Percentiles rank a stretch among this genome's conserved stretches.
Evolutionary conservation across 192 early-diverging fungal genomes (phyloP).

Genomic region (Lobulomyces angularis): DNA sequence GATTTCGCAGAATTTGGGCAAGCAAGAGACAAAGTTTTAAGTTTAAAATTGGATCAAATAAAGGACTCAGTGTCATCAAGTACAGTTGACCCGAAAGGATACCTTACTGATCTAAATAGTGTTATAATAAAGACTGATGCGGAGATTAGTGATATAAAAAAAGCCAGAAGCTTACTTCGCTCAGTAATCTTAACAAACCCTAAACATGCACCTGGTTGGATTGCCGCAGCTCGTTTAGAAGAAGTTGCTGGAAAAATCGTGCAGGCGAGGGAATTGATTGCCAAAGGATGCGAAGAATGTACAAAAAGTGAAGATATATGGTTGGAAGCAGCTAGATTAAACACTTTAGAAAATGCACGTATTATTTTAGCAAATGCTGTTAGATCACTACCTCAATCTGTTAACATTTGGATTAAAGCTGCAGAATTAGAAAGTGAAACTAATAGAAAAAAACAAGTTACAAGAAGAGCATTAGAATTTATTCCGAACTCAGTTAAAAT

Average conservation of each 20-base stretch:
- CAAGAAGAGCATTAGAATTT: conserved; percentile 83
- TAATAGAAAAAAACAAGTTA: conserved; percentile 64
- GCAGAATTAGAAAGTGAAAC: conserved; percentile 69
- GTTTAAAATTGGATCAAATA: conserved; percentile 80
- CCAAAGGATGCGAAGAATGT: conserved; percentile 88
- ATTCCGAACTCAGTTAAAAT: conserved; percentile 82
- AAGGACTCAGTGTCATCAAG: conserved; percentile 80
- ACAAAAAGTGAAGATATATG: conserved; percentile 91
- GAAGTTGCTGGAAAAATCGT: conserved; percentile 75
- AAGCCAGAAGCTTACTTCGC: conserved; percentile 72
- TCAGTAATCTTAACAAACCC: conserved; percentile 91
- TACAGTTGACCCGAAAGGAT: conserved; percentile 89
- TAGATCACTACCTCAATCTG: conserved; percentile 76
- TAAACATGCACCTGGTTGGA: conserved; percentile 95
- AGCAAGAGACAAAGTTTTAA: conserved; percentile 82
- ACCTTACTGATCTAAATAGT: conserved; percentile 83
- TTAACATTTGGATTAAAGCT: conserved; percentile 85
- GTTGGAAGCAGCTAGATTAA: conserved; percentile 89
- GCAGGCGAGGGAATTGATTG: conserved; percentile 74
- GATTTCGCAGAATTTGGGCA: conserved; percentile 88
- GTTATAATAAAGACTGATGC: conserved; percentile 67
- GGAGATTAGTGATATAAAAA: conserved; percentile 78
- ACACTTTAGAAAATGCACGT: conserved; percentile 71
- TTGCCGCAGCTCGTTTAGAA: conserved; percentile 91
- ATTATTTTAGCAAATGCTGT: conserved; percentile 84